phyloP scores from a whole-genome alignment of 2,329 filamentous ascomycete genomes.

The Fusarium sp. region DNA sequence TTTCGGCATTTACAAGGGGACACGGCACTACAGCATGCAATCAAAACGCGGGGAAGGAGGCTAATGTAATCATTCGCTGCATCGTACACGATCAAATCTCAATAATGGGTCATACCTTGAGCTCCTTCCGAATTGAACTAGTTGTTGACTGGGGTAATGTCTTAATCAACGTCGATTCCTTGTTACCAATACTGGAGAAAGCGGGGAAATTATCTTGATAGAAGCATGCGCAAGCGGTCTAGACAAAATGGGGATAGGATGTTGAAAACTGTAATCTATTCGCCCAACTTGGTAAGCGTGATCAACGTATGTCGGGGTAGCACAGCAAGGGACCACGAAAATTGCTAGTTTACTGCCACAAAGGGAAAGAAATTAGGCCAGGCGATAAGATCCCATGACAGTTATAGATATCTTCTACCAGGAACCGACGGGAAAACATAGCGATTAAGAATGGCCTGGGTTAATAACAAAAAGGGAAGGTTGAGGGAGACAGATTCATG shows the following conservation, averaged over 20 bases:
- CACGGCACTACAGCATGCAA: not conserved
- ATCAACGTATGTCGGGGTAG: not conserved
- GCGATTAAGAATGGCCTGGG: not conserved
- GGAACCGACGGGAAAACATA: not conserved
- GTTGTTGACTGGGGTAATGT: not conserved
- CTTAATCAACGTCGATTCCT: not conserved
- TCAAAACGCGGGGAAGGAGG: constrained; percentile 9
- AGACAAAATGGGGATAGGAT: not conserved
- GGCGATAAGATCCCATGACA: not conserved
- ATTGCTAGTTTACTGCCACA: constrained; percentile 27
- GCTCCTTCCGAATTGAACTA: not conserved
- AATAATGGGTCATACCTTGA: no score
- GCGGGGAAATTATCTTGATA: constrained; percentile 18
- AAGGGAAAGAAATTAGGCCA: constrained; percentile 12
- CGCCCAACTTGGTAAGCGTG: constrained; percentile 12
- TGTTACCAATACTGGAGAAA: not conserved
- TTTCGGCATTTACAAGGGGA: no score
- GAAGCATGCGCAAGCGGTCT: not conserved
- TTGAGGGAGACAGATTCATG: not conserved
- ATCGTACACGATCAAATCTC: not conserved
- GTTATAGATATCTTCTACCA: not conserved
- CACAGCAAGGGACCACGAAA: not conserved
- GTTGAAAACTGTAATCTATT: constrained; percentile 15
- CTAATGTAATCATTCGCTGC: not conserved
- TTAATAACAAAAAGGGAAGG: constrained; percentile 5